Percentiles rank a stretch among this genome's conserved stretches.
Conservation (phyloP, 106 monocot genomes). For the Posidonia australis region DNA sequence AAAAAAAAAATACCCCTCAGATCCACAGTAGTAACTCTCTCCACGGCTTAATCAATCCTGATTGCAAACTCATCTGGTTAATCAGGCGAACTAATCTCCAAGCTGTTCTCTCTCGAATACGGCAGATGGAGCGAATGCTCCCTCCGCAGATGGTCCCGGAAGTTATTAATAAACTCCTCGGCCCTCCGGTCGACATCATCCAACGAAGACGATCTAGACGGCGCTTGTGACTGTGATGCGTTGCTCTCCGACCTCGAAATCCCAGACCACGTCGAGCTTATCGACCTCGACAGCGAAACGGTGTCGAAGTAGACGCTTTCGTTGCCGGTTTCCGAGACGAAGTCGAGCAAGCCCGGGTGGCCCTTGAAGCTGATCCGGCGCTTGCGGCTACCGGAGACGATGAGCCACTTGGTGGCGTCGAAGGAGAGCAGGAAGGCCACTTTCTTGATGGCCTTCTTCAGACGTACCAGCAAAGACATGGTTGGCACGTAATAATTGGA, state of each 20-base stretch:
- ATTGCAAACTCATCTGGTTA: no score
- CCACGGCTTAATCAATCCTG: no score
- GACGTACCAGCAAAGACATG: conserved; percentile 10
- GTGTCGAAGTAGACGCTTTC: neutral
- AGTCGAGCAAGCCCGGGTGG: conserved; percentile 28
- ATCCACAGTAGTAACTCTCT: no score
- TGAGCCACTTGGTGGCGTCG: conserved; percentile 38
- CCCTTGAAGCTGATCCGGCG: conserved; percentile 23
- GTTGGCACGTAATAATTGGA: no score
- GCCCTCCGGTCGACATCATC: conserved; percentile 45
- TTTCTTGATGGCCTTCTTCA: conserved; percentile 36
- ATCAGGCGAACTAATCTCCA: neutral
- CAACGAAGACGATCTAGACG: neutral
- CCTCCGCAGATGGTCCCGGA: conserved; percentile 38
- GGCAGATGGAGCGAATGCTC: conserved; percentile 54
- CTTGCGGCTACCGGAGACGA: neutral
- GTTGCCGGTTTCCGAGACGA: conserved; percentile 8
- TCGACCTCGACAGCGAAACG: neutral
- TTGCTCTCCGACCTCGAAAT: conserved; percentile 5
- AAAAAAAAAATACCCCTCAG: no score
- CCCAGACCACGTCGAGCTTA: conserved; percentile 8
- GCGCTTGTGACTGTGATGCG: neutral
- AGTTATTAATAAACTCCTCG: conserved; percentile 43
- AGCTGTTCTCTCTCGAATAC: conserved; percentile 13
- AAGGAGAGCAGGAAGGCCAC: conserved; percentile 39